Conservation (phyloP, 108 stramenopile genomes). For the Cyclotella sp. region DNA sequence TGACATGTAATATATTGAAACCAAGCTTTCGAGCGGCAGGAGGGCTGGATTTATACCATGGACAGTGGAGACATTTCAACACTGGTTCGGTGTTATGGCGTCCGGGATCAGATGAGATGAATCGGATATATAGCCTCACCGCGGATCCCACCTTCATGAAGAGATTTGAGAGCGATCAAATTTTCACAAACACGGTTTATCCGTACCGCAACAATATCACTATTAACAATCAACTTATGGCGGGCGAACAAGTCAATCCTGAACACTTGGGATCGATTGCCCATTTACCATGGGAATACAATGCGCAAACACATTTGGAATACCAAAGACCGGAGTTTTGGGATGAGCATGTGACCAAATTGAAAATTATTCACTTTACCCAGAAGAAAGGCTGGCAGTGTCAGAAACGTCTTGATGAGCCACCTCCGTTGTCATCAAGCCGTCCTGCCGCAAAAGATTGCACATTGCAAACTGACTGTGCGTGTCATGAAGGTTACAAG, state of each 20-base stretch:
- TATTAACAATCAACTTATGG: not conserved
- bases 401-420: not conserved
- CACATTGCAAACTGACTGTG: slow-evolving; percentile 13
- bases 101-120: slow-evolving; percentile 3
- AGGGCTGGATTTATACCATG: slow-evolving; percentile 14
- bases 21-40: slow-evolving; percentile 12
- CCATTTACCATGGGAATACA: slow-evolving; percentile 14
- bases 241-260: not conserved
- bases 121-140: slow-evolving; percentile 1
- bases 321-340: slow-evolving; percentile 10
- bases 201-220: not conserved
- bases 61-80: slow-evolving; percentile 15
- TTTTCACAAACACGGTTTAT: slow-evolving; percentile 10
- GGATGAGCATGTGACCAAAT: not conserved
- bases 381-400: slow-evolving; percentile 19
- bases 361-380: slow-evolving; percentile 14
- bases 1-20: slow-evolving; percentile 17
- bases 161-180: slow-evolving; percentile 18
- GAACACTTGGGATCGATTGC: slow-evolving; percentile 1
- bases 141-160: not conserved
- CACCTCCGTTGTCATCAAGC: not conserved
- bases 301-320: slow-evolving; percentile 12
- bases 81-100: slow-evolving; percentile 11
- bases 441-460: slow-evolving; percentile 4
- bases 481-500: slow-evolving; percentile 6